Conservation (phyloP, 2,329 filamentous ascomycete species). For the Simplicillium sp. region DNA sequence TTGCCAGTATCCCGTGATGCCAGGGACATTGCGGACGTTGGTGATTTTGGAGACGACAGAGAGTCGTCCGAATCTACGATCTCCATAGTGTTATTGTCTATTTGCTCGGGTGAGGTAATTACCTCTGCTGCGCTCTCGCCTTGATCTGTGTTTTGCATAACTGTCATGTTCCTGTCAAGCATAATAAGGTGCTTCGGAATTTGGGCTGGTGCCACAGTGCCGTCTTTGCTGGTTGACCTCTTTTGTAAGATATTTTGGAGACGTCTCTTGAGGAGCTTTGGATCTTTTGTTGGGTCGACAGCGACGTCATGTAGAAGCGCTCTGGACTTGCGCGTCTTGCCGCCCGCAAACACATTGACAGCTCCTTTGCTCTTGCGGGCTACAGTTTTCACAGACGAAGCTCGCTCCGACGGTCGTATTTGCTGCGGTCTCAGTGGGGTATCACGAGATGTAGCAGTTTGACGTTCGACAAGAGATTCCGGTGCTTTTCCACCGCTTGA, state of each 20-base stretch:
- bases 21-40: too few relatives aligned
- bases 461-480: too few relatives aligned
- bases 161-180: conserved; percentile 12
- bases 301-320: conserved; percentile 26
- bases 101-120: too few relatives aligned
- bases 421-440: conserved; percentile 2
- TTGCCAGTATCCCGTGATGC: too few relatives aligned
- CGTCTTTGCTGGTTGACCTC: conserved; percentile 31
- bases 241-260: conserved; percentile 30
- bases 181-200: conserved; percentile 17
- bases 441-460: too few relatives aligned
- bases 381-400: background rate
- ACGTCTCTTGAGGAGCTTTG: conserved; percentile 28
- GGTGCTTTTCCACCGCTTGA: too few relatives aligned
- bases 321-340: conserved; percentile 27
- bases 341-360: conserved; percentile 36
- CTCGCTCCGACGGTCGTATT: conserved; percentile 4
- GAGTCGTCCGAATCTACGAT: too few relatives aligned
- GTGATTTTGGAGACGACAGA: too few relatives aligned
- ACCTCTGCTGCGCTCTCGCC: too few relatives aligned
- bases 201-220: conserved; percentile 25
- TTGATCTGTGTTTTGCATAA: too few relatives aligned
- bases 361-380: background rate
- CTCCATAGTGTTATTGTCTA: too few relatives aligned
- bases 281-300: conserved; percentile 28